Conservation (phyloP, 225 moss, liverwort and hornwort genomes). For the Bryum argenteum region DNA sequence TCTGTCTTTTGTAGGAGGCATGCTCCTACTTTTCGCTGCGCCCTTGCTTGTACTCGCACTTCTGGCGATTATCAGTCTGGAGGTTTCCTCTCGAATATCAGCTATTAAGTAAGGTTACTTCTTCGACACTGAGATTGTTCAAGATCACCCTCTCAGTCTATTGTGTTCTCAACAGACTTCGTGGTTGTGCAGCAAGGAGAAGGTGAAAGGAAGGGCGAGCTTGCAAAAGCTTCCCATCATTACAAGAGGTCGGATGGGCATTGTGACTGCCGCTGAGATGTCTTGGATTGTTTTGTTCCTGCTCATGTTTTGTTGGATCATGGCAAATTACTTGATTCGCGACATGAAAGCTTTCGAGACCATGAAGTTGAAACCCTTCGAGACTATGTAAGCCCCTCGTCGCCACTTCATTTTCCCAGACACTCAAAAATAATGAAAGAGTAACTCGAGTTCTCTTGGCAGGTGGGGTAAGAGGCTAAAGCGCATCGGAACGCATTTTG, state of each 20-base stretch:
- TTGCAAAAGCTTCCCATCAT: conserved; percentile 49
- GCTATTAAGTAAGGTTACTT: conserved; percentile 38
- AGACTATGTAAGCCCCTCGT: conserved; percentile 44
- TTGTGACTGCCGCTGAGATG: conserved; percentile 60
- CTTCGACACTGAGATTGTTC: conserved; percentile 14
- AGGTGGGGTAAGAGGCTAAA: conserved; percentile 66
- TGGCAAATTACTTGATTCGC: conserved; percentile 48
- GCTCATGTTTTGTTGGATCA: conserved; percentile 57
- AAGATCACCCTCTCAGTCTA: neutral
- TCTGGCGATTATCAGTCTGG: conserved; percentile 48
- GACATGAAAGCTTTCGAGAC: conserved; percentile 46
- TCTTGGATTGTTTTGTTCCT: conserved; percentile 58
- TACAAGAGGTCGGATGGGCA: conserved; percentile 54
- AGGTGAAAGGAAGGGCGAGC: conserved; percentile 45
- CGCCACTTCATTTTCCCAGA: neutral
- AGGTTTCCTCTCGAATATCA: conserved; percentile 38
- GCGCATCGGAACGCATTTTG: conserved; percentile 55
- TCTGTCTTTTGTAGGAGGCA: conserved; percentile 39
- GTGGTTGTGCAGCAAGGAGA: conserved; percentile 43
- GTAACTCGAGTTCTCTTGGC: conserved; percentile 38
- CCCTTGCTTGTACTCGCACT: conserved; percentile 50
- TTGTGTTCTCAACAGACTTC: neutral
- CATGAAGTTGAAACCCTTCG: conserved; percentile 35
- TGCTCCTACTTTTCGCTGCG: conserved; percentile 47
- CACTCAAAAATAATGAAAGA: neutral